These are phyloP conservation scores for Camelina neglecta DNA, from an alignment of 345 rosid genomes.

Conservation along the genomic window DNA sequence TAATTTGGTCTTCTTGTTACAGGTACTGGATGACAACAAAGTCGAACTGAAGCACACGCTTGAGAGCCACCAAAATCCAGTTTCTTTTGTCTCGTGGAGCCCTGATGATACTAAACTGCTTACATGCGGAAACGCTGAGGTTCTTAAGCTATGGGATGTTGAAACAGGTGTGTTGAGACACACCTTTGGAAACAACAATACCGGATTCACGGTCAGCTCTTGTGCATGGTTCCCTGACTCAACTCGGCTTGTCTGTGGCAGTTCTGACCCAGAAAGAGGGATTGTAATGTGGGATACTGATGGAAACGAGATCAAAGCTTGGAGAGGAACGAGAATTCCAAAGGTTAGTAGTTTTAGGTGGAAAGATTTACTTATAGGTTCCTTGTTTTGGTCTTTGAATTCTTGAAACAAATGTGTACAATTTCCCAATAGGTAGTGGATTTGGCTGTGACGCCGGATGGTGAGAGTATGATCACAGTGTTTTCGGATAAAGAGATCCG, in stretches of 20 bases:
- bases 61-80: constrained; percentile 74
- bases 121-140: constrained; percentile 82
- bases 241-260: constrained; percentile 81
- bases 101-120: constrained; percentile 80
- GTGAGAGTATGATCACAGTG: constrained; percentile 67
- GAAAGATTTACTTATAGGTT: constrained; percentile 13
- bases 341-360: constrained; percentile 53
- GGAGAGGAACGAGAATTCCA: constrained; percentile 83
- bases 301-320: constrained; percentile 83
- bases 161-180: constrained; percentile 83
- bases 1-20: constrained; percentile 31
- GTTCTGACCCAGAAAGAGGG: constrained; percentile 82
- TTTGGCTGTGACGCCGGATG: constrained; percentile 85
- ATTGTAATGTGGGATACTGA: constrained; percentile 86
- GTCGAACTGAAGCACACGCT: constrained; percentile 62
- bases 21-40: constrained; percentile 72
- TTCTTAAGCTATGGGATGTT: constrained; percentile 93
- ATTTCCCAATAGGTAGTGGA: constrained; percentile 50
- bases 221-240: constrained; percentile 99
- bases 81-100: constrained; percentile 90
- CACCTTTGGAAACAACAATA: constrained; percentile 81
- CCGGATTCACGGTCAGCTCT: constrained; percentile 78
- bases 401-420: background rate
- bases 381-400: background rate
- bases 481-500: constrained; percentile 67